Conservation (phyloP, 139 green algal genomes). For the Axilococcus clingmanii region DNA sequence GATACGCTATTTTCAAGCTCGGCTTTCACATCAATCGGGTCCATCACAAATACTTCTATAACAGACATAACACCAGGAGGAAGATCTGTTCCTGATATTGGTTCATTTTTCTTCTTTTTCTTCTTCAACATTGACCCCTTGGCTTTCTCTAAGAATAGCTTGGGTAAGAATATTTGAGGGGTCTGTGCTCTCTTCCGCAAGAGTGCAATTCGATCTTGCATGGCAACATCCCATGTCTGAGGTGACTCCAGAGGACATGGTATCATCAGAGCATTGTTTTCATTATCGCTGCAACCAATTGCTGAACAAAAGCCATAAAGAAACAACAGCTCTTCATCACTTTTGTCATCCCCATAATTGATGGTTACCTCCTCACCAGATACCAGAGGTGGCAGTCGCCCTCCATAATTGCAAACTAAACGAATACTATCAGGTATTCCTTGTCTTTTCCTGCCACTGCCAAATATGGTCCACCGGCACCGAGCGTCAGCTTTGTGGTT, state of each 20-base stretch:
- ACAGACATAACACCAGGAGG: constrained; percentile 32
- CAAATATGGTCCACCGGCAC: constrained; percentile 42
- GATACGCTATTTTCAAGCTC: constrained; percentile 6
- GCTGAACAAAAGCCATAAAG: constrained; percentile 64
- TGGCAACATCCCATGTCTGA: constrained; percentile 28
- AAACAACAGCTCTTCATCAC: constrained; percentile 79
- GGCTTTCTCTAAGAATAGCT: constrained; percentile 1
- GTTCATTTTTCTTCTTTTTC: background rate
- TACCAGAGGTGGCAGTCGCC: background rate
- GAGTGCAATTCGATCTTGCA: constrained; percentile 24
- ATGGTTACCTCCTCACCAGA: constrained; percentile 49
- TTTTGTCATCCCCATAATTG: constrained; percentile 38
- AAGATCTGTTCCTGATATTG: constrained; percentile 4
- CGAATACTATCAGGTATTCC: background rate
- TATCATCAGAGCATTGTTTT: constrained; percentile 62
- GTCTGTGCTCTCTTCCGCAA: constrained; percentile 15
- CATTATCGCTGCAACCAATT: constrained; percentile 46
- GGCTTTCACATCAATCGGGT: constrained; percentile 30
- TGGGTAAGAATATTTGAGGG: constrained; percentile 48
- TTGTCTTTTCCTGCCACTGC: background rate
- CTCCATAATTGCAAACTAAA: constrained; percentile 20
- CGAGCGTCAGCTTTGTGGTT: constrained; percentile 52
- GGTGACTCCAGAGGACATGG: constrained; percentile 41
- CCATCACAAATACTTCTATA: constrained; percentile 55
- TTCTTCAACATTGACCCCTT: background rate